These are phyloP conservation scores for Aureobasidium uvarum DNA, from an alignment of 2,329 filamentous ascomycete species.

Conservation along the genomic window DNA sequence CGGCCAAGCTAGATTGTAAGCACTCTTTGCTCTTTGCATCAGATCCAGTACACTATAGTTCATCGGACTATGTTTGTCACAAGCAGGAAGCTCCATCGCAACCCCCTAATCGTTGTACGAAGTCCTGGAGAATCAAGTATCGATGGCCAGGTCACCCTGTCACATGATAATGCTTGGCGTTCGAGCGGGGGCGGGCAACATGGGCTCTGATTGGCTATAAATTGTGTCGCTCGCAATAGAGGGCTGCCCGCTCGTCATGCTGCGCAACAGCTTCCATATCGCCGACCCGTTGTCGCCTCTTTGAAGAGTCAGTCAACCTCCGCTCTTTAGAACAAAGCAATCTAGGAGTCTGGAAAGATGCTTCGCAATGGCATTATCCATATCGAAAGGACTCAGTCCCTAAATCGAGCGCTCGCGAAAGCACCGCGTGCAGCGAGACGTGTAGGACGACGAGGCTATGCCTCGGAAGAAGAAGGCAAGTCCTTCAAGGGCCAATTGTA, in stretches of 20 bases:
- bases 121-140: neutral
- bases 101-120: neutral
- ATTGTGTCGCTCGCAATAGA: neutral
- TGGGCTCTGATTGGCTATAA: conserved; percentile 7
- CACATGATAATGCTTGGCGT: neutral
- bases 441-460: conserved; percentile 25
- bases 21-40: too few species aligned
- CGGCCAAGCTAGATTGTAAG: neutral
- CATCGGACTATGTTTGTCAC: too few species aligned
- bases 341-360: neutral
- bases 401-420: neutral
- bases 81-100: too few species aligned
- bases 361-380: neutral
- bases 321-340: neutral
- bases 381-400: neutral
- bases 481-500: conserved; percentile 62
- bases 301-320: neutral
- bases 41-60: too few species aligned
- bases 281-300: neutral
- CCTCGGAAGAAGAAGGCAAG: conserved; percentile 28
- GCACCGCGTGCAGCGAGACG: neutral
- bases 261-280: conserved; percentile 6
- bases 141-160: neutral
- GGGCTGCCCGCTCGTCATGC: conserved; percentile 12
- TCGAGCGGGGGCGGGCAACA: neutral